phyloP scores from a whole-genome alignment of 1,284 basidiomycete species.

The Uromyces viciae-fabae region DNA sequence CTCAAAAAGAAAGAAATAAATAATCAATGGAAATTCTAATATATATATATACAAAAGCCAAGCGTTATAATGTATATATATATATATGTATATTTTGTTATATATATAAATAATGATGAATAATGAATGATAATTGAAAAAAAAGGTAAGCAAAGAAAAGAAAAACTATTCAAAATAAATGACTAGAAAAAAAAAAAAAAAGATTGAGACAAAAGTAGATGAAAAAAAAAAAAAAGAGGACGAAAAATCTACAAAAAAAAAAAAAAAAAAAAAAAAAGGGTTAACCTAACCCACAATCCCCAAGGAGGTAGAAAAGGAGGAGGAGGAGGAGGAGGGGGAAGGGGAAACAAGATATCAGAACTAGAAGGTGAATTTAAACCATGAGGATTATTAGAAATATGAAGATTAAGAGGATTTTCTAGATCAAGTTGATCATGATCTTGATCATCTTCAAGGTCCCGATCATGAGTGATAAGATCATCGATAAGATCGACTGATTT shows the following conservation, averaged over 20 bases:
- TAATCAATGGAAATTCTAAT: no score
- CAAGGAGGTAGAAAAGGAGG: not conserved
- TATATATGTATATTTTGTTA: no score
- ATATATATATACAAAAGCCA: no score
- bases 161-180: not conserved
- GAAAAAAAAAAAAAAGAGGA: not conserved
- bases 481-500: not conserved
- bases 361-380: not conserved
- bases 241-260: not conserved
- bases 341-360: not conserved
- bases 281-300: no score
- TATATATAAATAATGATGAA: no score
- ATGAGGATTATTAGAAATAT: not conserved
- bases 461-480: not conserved
- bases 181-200: not conserved
- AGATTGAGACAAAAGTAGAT: not conserved
- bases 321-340: not conserved
- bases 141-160: not conserved
- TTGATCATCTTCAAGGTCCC: not conserved
- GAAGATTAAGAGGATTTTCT: no score
- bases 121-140: not conserved
- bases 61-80: no score
- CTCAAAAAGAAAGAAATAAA: not conserved
- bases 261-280: no score
- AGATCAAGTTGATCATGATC: not conserved